phyloP scores from a whole-genome alignment of 495 filamentous ascomycete species.

The Trichoderma virens region DNA sequence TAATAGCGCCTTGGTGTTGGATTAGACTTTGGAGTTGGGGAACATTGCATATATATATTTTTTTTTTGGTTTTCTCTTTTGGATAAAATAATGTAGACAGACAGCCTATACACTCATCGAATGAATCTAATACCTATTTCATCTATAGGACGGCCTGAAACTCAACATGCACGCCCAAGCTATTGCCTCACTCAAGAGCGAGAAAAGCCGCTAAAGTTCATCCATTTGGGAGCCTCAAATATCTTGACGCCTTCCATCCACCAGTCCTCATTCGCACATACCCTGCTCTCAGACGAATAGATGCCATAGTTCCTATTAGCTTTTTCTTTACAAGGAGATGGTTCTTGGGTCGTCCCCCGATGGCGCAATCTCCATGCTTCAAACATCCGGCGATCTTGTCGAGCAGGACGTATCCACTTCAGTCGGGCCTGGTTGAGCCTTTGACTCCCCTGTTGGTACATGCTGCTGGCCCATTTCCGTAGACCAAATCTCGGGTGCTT shows the following conservation, averaged over 20 bases:
- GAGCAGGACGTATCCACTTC: neutral
- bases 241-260: neutral
- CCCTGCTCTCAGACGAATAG: neutral
- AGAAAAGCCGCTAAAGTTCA: neutral
- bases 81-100: neutral
- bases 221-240: slow-evolving; percentile 3
- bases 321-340: neutral
- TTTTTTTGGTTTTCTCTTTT: neutral
- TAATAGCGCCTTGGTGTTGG: neutral
- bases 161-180: neutral
- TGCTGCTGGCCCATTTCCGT: neutral
- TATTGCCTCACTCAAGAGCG: neutral
- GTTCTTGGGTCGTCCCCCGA: neutral
- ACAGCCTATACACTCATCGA: neutral
- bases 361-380: neutral
- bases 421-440: neutral
- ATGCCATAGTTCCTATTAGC: neutral
- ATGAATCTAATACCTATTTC: neutral
- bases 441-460: neutral
- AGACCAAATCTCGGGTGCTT: neutral
- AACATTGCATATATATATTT: neutral
- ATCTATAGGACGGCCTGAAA: neutral
- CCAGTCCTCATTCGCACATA: neutral
- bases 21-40: neutral
- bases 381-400: neutral